Evolutionary conservation across 208 protist species (phyloP).

Genomic region (Kentomonas sorsogonicus): DNA sequence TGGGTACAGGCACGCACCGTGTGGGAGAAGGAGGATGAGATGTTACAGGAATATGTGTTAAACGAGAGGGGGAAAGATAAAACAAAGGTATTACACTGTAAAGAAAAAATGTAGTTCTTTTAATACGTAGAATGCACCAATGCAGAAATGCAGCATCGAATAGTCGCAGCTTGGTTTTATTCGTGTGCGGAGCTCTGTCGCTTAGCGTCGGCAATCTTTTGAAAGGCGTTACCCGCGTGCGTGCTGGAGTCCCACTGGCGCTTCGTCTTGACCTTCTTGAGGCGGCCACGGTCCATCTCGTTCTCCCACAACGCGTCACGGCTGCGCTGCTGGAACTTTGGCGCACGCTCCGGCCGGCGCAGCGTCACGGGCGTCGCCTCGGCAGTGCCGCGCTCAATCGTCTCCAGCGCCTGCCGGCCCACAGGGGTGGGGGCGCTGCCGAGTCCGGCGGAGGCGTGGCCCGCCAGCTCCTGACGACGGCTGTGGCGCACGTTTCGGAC

Average conservation of each 20-base stretch:
- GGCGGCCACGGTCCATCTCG: conserved; percentile 79
- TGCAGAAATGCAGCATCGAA: not conserved
- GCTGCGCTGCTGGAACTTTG: conserved; percentile 73
- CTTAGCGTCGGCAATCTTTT: no score
- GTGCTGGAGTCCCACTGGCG: no score
- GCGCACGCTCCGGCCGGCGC: conserved; percentile 31
- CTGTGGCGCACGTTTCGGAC: no score
- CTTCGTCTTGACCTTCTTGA: conserved; percentile 68
- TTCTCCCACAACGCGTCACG: conserved; percentile 77
- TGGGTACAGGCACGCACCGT: not conserved
- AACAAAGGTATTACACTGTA: not conserved
- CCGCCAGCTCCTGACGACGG: conserved; percentile 43
- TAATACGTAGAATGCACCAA: conserved; percentile 1
- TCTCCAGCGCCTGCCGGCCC: conserved; percentile 35
- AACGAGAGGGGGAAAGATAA: not conserved
- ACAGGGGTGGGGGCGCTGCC: conserved; percentile 6
- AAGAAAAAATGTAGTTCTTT: conserved; percentile 8
- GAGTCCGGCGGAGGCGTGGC: conserved; percentile 4
- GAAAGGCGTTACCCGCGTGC: no score
- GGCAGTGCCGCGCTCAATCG: conserved; percentile 28
- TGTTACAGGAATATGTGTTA: not conserved
- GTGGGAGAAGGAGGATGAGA: not conserved
- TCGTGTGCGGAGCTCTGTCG: no score
- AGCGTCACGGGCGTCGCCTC: conserved; percentile 38
- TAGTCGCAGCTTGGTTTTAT: not conserved